Percentiles rank a stretch among this genome's conserved stretches.
Evolutionary conservation across 1,284 basidiomycete genomes (phyloP).

Genomic region (Mycena sp.): DNA sequence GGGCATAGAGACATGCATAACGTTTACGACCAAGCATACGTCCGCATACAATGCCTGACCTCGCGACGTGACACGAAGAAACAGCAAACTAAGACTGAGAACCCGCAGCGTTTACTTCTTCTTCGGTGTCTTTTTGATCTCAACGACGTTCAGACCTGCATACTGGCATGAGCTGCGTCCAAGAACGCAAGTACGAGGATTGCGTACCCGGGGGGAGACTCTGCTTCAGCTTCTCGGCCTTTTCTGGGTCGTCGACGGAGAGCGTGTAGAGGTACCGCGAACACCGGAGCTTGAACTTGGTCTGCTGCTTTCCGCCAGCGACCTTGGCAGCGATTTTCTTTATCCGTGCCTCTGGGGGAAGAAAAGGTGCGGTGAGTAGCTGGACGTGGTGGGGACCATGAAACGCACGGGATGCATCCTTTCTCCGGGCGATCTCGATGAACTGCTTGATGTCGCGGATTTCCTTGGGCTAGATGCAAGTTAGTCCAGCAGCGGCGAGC

Average conservation of each 20-base stretch:
- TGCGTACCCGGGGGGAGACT: conserved; percentile 89
- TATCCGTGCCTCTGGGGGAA: conserved; percentile 86
- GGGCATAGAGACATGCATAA: conserved; percentile 27
- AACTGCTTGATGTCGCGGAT: conserved; percentile 99
- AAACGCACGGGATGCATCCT: conserved; percentile 79
- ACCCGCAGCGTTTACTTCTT: conserved; percentile 64
- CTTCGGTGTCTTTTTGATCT: conserved; percentile 71
- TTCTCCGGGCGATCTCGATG: conserved; percentile 95
- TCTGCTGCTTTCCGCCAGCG: conserved; percentile 81
- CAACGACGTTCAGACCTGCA: conserved; percentile 69
- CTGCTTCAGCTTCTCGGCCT: conserved; percentile 98
- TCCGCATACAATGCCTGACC: conserved; percentile 26
- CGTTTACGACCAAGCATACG: conserved; percentile 24
- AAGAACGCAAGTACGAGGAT: background rate
- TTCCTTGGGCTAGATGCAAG: conserved; percentile 85
- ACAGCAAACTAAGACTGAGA: conserved; percentile 10
- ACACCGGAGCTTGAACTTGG: conserved; percentile 99
- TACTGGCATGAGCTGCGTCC: background rate
- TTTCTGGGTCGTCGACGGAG: conserved; percentile 94
- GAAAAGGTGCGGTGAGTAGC: conserved; percentile 7
- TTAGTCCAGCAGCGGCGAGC: background rate
- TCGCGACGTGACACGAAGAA: background rate
- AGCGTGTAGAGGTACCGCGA: conserved; percentile 98
- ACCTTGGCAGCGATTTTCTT: conserved; percentile 87
- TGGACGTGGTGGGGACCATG: background rate